These are phyloP conservation scores for Plasmodium relictum DNA, from an alignment of 169 alveolate species.

Conservation along the genomic window DNA sequence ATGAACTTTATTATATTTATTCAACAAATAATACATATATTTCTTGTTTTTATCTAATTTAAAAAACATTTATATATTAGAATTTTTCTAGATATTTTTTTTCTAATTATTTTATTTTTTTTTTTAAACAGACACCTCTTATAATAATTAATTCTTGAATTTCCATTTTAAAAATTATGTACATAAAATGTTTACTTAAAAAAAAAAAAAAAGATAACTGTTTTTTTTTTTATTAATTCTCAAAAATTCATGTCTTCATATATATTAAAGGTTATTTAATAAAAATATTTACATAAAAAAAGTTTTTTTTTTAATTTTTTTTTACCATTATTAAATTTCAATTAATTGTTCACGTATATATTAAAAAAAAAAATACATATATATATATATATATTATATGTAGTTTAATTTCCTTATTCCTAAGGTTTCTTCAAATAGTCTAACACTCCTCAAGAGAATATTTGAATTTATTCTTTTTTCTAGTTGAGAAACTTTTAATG, in stretches of 20 bases:
- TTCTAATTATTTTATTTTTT: neutral
- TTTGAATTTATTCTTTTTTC: conserved; percentile 53
- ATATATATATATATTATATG: conserved; percentile 4
- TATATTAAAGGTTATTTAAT: neutral
- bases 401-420: conserved; percentile 48
- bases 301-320: too few relatives aligned
- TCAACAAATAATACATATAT: neutral
- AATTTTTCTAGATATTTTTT: neutral
- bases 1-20: conserved; percentile 9
- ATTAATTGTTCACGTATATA: neutral
- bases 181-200: too few relatives aligned
- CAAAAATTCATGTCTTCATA: too few relatives aligned
- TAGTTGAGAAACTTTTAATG: conserved; percentile 50
- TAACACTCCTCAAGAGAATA: conserved; percentile 43
- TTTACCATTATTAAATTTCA: too few relatives aligned
- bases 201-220: too few relatives aligned
- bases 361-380: conserved; percentile 1
- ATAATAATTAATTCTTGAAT: neutral
- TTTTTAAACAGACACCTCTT: neutral
- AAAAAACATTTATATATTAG: neutral
- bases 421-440: conserved; percentile 39
- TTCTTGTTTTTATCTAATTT: conserved; percentile 11
- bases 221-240: too few relatives aligned
- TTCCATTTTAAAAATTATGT: too few relatives aligned
- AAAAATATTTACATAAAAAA: neutral